Conservation (phyloP, 2,329 filamentous ascomycete species). For the Penicillium brevicompactum region DNA sequence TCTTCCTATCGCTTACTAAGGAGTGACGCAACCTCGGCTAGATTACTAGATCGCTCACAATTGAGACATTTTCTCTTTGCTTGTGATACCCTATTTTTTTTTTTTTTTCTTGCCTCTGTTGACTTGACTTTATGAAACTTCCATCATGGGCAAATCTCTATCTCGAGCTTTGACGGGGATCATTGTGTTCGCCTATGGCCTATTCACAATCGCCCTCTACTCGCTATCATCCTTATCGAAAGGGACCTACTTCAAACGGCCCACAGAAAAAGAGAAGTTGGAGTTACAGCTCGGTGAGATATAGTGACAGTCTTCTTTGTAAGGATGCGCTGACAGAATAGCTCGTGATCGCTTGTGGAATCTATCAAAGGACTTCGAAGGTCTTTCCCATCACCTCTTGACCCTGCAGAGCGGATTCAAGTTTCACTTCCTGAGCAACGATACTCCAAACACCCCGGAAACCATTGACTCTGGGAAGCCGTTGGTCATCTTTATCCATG, state of each 20-base stretch:
- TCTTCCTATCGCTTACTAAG: conserved; percentile 2
- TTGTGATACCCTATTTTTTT: neutral
- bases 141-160: conserved; percentile 26
- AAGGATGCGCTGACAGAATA: conserved; percentile 24
- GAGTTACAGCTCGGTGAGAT: conserved; percentile 46
- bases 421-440: conserved; percentile 58
- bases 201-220: conserved; percentile 40
- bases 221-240: conserved; percentile 29
- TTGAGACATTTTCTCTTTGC: neutral
- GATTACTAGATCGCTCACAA: neutral
- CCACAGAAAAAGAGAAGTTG: conserved; percentile 42
- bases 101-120: neutral
- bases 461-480: conserved; percentile 30
- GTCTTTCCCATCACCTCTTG: conserved; percentile 55
- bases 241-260: conserved; percentile 41
- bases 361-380: conserved; percentile 49
- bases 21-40: conserved; percentile 1
- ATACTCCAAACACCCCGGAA: conserved; percentile 24
- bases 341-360: conserved; percentile 59
- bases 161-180: conserved; percentile 19
- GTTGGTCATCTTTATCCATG: conserved; percentile 59
- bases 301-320: neutral
- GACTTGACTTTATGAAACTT: neutral
- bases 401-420: conserved; percentile 52
- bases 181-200: conserved; percentile 34